Evolutionary conservation across 306 rosid species (phyloP).

Genomic region (Quercus glauca): DNA sequence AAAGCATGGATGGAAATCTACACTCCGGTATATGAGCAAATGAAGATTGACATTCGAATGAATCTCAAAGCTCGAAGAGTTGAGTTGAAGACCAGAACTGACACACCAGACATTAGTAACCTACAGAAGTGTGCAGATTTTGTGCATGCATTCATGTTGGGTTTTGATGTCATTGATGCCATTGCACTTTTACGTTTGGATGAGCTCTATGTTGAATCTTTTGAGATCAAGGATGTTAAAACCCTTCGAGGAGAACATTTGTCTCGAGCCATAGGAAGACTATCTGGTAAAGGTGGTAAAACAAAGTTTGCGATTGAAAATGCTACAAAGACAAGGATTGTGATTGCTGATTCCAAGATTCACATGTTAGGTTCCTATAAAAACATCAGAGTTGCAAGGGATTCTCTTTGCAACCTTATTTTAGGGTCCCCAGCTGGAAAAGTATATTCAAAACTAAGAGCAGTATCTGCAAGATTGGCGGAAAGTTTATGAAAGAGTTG

Average conservation of each 20-base stretch:
- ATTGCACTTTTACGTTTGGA: conserved; percentile 77
- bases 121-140: conserved; percentile 86
- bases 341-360: conserved; percentile 83
- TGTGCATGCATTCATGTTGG: conserved; percentile 87
- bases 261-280: conserved; percentile 86
- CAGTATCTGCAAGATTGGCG: conserved; percentile 76
- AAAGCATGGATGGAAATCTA: conserved; percentile 86
- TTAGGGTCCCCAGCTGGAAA: conserved; percentile 87
- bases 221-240: conserved; percentile 89
- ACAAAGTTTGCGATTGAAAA: conserved; percentile 87
- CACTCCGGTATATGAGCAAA: conserved; percentile 73
- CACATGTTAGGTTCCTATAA: conserved; percentile 83
- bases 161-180: conserved; percentile 83
- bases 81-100: conserved; percentile 68
- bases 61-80: conserved; percentile 82
- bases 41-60: conserved; percentile 86
- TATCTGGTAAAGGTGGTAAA: conserved; percentile 87
- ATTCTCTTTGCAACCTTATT: conserved; percentile 82
- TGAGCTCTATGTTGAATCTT: conserved; percentile 86
- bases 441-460: conserved; percentile 75
- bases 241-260: conserved; percentile 79
- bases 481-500: conserved; percentile 59
- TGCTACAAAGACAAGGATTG: conserved; percentile 79
- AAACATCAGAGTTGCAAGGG: conserved; percentile 78
- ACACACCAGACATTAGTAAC: conserved; percentile 81